phyloP scores from a whole-genome alignment of 768 basidiomycete species.

The Collybia sordida region DNA sequence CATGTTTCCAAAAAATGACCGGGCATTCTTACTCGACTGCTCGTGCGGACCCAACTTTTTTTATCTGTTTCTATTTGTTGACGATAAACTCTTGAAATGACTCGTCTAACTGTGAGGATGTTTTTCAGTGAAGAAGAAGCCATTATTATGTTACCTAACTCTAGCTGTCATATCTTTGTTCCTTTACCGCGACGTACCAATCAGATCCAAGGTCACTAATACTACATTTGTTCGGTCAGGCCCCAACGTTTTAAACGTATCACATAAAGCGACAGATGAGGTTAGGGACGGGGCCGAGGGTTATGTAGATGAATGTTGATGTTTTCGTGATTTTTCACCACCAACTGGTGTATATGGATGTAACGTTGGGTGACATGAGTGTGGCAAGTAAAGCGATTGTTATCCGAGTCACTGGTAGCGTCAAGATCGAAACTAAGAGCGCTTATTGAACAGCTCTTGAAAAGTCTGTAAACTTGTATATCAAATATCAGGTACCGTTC shows the following conservation, averaged over 20 bases:
- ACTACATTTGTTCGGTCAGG: background rate
- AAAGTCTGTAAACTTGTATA: no score
- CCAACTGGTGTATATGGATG: conserved; percentile 6
- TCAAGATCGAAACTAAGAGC: no score
- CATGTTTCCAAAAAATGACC: conserved; percentile 95
- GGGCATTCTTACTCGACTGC: conserved; percentile 82
- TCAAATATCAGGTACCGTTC: no score
- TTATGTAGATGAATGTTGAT: no score
- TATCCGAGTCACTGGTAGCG: no score
- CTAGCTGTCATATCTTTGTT: background rate
- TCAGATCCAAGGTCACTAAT: background rate
- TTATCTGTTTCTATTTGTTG: background rate
- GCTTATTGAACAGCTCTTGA: no score
- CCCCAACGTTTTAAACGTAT: no score
- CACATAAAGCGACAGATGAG: no score
- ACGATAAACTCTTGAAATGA: background rate
- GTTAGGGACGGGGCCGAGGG: no score
- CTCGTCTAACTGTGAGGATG: background rate
- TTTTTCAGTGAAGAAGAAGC: background rate
- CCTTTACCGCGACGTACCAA: background rate
- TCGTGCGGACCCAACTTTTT: conserved; percentile 51
- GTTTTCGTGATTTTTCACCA: no score
- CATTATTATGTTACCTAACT: background rate
- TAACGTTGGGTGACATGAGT: conserved; percentile 6
- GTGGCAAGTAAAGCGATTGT: conserved; percentile 8